Evolutionary conservation across 139 green algal species (phyloP), one percentile per base, ranked within the genome.

Genomic region (Yamagishiella unicocca): DNA sequence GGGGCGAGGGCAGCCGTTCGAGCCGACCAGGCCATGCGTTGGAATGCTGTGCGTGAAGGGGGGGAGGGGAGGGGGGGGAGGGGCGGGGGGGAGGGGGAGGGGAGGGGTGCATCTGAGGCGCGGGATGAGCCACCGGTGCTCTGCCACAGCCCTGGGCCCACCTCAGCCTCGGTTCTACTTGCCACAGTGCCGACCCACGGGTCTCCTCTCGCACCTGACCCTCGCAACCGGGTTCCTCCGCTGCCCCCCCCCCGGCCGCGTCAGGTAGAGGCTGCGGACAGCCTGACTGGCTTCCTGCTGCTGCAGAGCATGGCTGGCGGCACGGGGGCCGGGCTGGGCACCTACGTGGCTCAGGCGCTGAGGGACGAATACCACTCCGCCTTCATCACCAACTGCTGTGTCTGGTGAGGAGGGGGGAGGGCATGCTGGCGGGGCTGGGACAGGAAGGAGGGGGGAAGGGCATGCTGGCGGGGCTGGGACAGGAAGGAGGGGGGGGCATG

Each of bases 281-380:
- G 91, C 62, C 83, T 97, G 38, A 91, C 90, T 9, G 96, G 96
- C 35, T 96, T 98, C 70, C 50, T 97, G 74, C 81, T 97, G 84
- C 87, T 97, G 43, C 96, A 98, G 87, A 96, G 90, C 85, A 93
- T 97, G 84, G 96, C 96, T 27, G 96, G 96, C 3, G 96, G 96
- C 84, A 98, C 96, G 45, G 96, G 96, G 1, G 93, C 96, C 29
- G 96, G 96, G 0, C 76, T 97, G 62, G 96, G 96, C 68, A 94
- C 94, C 27, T 94, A 88, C 64, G 53, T 97, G 50, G 92, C 94
- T 10, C 66, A 88, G 87, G 91, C 85, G 21, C 84, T 98, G 46
- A 71, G 89, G 0, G 94, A 97, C 76, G 93, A 96, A n/a, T 97
- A 94, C 82, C 90, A 93, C 25, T 92, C 85, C 0, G 78, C 85